phyloP scores from a whole-genome alignment of 768 basidiomycete species.

The Suillus cothurnatus region DNA sequence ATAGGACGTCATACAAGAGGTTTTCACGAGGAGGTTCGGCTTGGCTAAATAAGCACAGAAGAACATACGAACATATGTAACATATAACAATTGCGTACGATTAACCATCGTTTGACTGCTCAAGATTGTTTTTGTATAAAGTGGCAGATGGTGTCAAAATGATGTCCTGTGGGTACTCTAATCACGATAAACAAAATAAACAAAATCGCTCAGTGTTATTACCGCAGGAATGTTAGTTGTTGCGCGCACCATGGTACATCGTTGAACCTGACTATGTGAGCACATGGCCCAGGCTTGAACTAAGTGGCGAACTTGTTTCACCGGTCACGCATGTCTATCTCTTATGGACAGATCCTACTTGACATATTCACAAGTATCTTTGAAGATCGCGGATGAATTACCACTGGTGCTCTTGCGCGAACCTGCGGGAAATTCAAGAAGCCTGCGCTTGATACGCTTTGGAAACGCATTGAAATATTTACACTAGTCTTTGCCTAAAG shows the following conservation, averaged over 20 bases:
- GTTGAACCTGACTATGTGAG: too few species aligned
- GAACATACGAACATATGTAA: neutral
- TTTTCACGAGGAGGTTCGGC: constrained; percentile 10
- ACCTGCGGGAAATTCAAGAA: constrained; percentile 1
- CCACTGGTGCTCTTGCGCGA: neutral
- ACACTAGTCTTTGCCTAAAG: too few species aligned
- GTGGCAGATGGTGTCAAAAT: too few species aligned
- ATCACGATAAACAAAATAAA: too few species aligned
- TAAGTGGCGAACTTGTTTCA: neutral
- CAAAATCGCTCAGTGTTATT: too few species aligned
- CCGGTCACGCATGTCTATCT: neutral
- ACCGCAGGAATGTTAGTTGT: too few species aligned
- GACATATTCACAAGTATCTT: neutral
- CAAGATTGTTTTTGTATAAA: neutral
- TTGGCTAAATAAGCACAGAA: constrained; percentile 9
- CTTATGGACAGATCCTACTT: neutral
- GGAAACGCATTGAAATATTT: neutral
- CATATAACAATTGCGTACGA: neutral
- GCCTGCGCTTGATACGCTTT: neutral
- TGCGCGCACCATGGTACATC: too few species aligned
- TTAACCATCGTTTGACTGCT: neutral
- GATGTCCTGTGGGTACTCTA: too few species aligned
- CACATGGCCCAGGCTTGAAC: too few species aligned
- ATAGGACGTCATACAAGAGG: constrained; percentile 16
- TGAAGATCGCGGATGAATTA: neutral